phyloP scores from a whole-genome alignment of 306 rosid species.

The Carpinus fangiana region DNA sequence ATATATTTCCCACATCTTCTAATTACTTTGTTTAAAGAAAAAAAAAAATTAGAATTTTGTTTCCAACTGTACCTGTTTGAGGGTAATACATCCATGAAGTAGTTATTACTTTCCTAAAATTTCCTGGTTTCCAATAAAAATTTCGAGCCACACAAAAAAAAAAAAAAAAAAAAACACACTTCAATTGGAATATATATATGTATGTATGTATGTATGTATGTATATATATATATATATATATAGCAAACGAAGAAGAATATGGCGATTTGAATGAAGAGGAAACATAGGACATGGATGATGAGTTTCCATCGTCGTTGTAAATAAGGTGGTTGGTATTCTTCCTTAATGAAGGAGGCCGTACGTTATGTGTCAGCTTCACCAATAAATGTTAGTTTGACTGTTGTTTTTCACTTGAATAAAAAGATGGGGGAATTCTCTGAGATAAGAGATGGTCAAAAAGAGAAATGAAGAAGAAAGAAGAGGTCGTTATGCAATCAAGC shows the following conservation, averaged over 20 bases:
- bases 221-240: not conserved
- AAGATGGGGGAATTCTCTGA: not conserved
- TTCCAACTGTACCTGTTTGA: no score
- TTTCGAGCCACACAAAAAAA: not conserved
- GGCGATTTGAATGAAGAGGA: not conserved
- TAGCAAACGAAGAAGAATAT: not conserved
- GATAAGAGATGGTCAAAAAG: no score
- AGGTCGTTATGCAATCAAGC: no score
- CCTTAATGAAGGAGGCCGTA: not conserved
- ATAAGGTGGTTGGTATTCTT: conserved; percentile 1
- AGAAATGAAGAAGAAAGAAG: no score
- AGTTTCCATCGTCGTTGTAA: conserved; percentile 17
- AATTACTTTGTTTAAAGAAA: no score
- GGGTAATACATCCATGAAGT: not conserved
- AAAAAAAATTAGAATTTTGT: no score
- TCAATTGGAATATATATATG: not conserved
- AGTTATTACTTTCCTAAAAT: not conserved
- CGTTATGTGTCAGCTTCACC: conserved; percentile 5
- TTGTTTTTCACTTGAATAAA: not conserved
- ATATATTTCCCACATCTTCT: no score
- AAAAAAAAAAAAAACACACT: not conserved
- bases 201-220: not conserved
- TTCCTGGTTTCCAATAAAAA: not conserved
- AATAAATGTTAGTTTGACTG: not conserved
- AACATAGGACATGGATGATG: conserved; percentile 18